Evolutionary conservation across 768 basidiomycete species (phyloP).

Genomic region (Butyriboletus loyo): DNA sequence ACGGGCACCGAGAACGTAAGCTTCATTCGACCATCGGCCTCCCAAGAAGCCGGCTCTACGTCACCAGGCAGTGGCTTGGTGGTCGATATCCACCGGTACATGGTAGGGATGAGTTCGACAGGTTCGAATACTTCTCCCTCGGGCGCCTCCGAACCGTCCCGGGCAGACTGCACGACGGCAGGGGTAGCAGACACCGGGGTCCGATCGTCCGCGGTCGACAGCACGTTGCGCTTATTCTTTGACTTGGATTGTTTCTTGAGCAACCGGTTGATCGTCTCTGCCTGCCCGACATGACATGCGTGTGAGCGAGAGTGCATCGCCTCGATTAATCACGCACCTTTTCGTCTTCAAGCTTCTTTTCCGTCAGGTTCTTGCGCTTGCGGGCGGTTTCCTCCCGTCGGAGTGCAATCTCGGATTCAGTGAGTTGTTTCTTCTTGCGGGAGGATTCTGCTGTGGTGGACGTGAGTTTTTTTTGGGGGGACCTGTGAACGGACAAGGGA

Average conservation of each 20-base stretch:
- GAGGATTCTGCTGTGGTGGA: neutral
- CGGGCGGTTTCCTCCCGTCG: constrained; percentile 78
- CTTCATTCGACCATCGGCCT: constrained; percentile 31
- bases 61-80: constrained; percentile 29
- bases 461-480: neutral
- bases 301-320: too few relatives aligned
- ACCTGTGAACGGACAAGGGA: neutral
- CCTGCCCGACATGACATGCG: constrained; percentile 37
- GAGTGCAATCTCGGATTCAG: constrained; percentile 69
- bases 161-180: constrained; percentile 24
- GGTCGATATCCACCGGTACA: constrained; percentile 74
- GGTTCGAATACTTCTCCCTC: constrained; percentile 44
- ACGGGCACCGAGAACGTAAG: constrained; percentile 57
- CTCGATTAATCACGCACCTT: constrained; percentile 67
- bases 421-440: constrained; percentile 55
- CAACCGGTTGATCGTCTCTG: constrained; percentile 85
- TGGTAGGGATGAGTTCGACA: constrained; percentile 44
- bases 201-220: constrained; percentile 48
- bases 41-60: constrained; percentile 1
- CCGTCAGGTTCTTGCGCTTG: constrained; percentile 66
- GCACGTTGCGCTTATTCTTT: constrained; percentile 53
- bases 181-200: constrained; percentile 32
- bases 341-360: constrained; percentile 6
- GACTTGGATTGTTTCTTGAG: constrained; percentile 81
- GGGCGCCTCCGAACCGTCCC: constrained; percentile 29